Conservation (phyloP, 176 grass and related monocot genomes). For the Avena insularis region DNA sequence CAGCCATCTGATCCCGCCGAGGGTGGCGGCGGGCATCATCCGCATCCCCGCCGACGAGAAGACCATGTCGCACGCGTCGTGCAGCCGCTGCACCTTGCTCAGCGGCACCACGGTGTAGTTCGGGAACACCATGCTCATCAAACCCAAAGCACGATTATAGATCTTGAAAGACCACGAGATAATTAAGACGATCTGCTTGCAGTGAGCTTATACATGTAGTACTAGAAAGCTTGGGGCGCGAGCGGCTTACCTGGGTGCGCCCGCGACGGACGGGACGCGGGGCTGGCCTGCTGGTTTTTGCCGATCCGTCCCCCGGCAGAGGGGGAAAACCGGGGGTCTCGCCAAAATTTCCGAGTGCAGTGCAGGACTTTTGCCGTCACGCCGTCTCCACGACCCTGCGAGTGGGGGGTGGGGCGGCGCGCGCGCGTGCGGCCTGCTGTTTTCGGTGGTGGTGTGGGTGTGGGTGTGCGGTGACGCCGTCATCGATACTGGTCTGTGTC, state of each 20-base stretch:
- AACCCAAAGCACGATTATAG: not conserved
- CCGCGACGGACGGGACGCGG: not conserved
- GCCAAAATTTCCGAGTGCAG: not conserved
- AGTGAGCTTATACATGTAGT: not conserved
- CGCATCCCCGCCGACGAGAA: constrained; percentile 52
- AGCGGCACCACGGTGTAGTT: constrained; percentile 32
- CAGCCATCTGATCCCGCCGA: constrained; percentile 62
- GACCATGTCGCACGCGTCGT: constrained; percentile 71
- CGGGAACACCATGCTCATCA: constrained; percentile 42
- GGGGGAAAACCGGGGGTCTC: constrained; percentile 38
- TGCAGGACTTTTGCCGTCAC: not conserved
- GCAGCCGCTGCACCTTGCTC: constrained; percentile 79
- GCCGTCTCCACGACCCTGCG: not conserved
- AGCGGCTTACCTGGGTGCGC: not conserved
- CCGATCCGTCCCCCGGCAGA: not conserved
- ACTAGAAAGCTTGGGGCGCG: not conserved
- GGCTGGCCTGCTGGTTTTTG: not conserved
- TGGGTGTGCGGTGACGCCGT: not conserved
- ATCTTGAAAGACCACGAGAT: not conserved
- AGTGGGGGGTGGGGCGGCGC: not conserved
- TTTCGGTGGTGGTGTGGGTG: constrained; percentile 20
- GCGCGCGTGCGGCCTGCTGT: constrained; percentile 6
- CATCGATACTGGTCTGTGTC: not conserved
- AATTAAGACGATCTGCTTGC: not conserved
- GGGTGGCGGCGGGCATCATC: not conserved